Evolutionary conservation across 2,329 filamentous ascomycete genomes (phyloP).

Genomic region (Diplodia scrobiculata): DNA sequence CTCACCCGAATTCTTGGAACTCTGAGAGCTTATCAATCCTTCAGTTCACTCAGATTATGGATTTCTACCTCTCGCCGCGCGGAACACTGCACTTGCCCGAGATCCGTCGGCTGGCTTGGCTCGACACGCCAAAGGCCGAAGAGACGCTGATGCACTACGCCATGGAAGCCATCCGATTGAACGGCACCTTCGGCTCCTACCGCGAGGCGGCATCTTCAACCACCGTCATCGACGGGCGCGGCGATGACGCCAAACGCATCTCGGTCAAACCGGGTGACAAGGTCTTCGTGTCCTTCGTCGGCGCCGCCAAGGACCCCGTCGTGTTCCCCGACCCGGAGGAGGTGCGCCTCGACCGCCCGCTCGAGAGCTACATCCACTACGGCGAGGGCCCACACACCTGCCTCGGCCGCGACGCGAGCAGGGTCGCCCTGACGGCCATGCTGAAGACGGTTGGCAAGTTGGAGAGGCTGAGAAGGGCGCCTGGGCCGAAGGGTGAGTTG

Average conservation of each 20-base stretch:
- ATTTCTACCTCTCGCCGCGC: slow-evolving; percentile 65
- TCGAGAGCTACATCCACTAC: slow-evolving; percentile 67
- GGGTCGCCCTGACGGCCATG: slow-evolving; percentile 67
- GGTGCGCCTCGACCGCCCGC: slow-evolving; percentile 64
- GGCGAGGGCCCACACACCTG: slow-evolving; percentile 64
- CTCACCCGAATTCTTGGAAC: too few species aligned
- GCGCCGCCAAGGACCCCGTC: slow-evolving; percentile 40
- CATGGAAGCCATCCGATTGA: slow-evolving; percentile 70
- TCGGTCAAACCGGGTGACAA: slow-evolving; percentile 59
- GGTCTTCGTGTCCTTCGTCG: slow-evolving; percentile 65
- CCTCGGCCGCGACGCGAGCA: slow-evolving; percentile 62
- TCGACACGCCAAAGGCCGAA: slow-evolving; percentile 61
- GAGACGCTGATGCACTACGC: slow-evolving; percentile 68
- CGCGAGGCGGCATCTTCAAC: slow-evolving; percentile 56
- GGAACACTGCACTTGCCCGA: slow-evolving; percentile 56
- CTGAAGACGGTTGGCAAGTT: slow-evolving; percentile 66
- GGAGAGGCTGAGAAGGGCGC: slow-evolving; percentile 62
- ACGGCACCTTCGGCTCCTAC: slow-evolving; percentile 63
- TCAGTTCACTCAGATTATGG: slow-evolving; percentile 71
- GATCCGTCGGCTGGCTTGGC: slow-evolving; percentile 62
- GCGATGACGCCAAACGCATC: slow-evolving; percentile 42
- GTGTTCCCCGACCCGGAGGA: slow-evolving; percentile 62
- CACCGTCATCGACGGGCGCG: slow-evolving; percentile 55
- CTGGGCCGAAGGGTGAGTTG: slow-evolving; percentile 66
- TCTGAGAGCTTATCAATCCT: neutral